Evolutionary conservation across 352 stramenopile genomes (phyloP), one percentile per base, ranked within the genome.

Genomic region (Phytophthora meadii): DNA sequence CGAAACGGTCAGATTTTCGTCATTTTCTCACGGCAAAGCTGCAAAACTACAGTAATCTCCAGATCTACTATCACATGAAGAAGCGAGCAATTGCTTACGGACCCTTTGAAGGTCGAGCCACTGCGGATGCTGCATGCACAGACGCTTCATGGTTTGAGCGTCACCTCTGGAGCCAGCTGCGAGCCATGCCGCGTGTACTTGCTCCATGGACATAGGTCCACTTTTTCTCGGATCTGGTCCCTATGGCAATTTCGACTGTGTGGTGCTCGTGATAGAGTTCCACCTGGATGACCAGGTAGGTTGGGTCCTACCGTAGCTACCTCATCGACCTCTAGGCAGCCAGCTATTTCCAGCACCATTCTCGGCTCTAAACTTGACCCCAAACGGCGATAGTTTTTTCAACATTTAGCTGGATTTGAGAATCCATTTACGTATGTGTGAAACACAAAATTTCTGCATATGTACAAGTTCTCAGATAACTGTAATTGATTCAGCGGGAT

Each of bases 31-130:
- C 9, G 9, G 30, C 9, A 36, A 36, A 30, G 6, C 27, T 7
- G 1, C 27, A 30, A 22, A 36, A 12, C 30, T 36, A 12, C 30
- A 36, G 30, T 36, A 36, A 0, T 41, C 36, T n/a, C 36, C 36
- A 14, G 1, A 36, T 12, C 30, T 36, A 1, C 30, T 11, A 32
- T 32, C 10, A 6, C 30, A 36, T 12, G 30, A 36, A 8, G 12
- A 36, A 36, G 30, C 9, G 30, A 36, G 28, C 17, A 27, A 54
- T n/a, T 30, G 9, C 34, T 12, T 19, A 54, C 47, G 22, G 25
- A 52, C 45, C 45, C 28, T 24, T 15, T 65, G 11, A 24, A 68
- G 47, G 22, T 59, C 61, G 40, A 75, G 68, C 58, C 65, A 72
- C 36, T 65, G 32, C 11, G 60, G 66, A 22, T 66, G 39, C 8